These are phyloP conservation scores for Phoma sp. DNA, from an alignment of 2,329 filamentous ascomycete species.

Conservation along the genomic window DNA sequence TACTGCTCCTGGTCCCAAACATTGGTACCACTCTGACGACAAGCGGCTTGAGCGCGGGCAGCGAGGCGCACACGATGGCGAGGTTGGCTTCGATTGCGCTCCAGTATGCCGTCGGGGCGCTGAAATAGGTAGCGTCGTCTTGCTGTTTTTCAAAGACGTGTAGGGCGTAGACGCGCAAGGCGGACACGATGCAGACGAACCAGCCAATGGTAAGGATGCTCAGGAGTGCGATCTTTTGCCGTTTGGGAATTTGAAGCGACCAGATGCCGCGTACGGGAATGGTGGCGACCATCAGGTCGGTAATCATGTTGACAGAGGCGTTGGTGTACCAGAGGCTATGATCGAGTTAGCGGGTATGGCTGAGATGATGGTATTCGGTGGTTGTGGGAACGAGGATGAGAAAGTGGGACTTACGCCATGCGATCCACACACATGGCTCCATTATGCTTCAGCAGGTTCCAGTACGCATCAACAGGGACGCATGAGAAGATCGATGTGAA, in stretches of 20 bases:
- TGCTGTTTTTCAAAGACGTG: slow-evolving; percentile 17
- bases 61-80: slow-evolving; percentile 41
- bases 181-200: slow-evolving; percentile 42
- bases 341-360: background rate
- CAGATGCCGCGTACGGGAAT: slow-evolving; percentile 35
- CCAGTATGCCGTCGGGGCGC: slow-evolving; percentile 34
- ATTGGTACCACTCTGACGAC: slow-evolving; percentile 29
- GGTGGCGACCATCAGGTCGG: slow-evolving; percentile 32
- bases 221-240: slow-evolving; percentile 31
- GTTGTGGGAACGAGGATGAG: too few species aligned
- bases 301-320: slow-evolving; percentile 31
- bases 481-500: slow-evolving; percentile 29
- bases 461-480: slow-evolving; percentile 30
- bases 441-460: slow-evolving; percentile 15
- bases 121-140: slow-evolving; percentile 32
- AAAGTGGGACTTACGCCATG: slow-evolving; percentile 1
- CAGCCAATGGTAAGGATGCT: slow-evolving; percentile 38
- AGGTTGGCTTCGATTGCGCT: slow-evolving; percentile 41
- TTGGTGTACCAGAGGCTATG: slow-evolving; percentile 26
- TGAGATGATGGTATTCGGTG: too few species aligned
- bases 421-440: slow-evolving; percentile 12
- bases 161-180: slow-evolving; percentile 35
- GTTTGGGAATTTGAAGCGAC: slow-evolving; percentile 28
- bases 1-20: slow-evolving; percentile 23
- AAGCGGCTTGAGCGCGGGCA: slow-evolving; percentile 39